phyloP scores from a whole-genome alignment of 305 asterid genomes.

The Fraxinus greggii region DNA sequence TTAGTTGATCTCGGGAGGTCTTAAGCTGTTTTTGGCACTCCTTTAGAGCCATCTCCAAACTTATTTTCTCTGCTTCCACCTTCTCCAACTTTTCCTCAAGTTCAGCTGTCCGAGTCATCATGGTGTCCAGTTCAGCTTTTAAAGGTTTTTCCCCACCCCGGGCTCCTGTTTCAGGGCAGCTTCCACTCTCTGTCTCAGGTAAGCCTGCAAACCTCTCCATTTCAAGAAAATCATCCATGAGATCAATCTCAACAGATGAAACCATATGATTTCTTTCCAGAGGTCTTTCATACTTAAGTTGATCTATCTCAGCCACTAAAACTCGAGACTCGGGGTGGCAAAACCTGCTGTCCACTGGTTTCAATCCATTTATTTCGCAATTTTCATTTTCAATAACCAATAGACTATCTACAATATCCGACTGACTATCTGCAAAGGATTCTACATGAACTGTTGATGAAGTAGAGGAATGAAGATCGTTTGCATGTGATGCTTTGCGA shows the following conservation, averaged over 20 bases:
- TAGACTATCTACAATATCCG: conserved; percentile 58
- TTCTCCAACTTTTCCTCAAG: conserved; percentile 56
- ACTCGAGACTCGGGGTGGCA: conserved; percentile 24
- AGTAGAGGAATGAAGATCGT: conserved; percentile 44
- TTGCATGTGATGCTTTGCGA: conserved; percentile 37
- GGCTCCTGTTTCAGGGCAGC: conserved; percentile 20
- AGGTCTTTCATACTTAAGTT: conserved; percentile 33
- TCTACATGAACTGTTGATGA: conserved; percentile 53
- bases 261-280: conserved; percentile 36
- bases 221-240: conserved; percentile 95
- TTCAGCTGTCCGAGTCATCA: conserved; percentile 38
- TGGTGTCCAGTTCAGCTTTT: conserved; percentile 45
- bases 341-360: conserved; percentile 31
- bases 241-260: conserved; percentile 54
- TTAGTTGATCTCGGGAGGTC: conserved; percentile 49
- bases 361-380: conserved; percentile 32
- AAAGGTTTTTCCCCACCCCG: conserved; percentile 25
- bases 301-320: conserved; percentile 28
- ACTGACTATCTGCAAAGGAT: conserved; percentile 59
- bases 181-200: conserved; percentile 37
- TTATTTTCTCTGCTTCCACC: conserved; percentile 51
- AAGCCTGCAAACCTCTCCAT: conserved; percentile 76
- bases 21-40: conserved; percentile 53
- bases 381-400: conserved; percentile 24
- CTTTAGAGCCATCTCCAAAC: conserved; percentile 52